Conservation (phyloP, 1,139 yeast genomes). For the Pneumocystis murina region DNA sequence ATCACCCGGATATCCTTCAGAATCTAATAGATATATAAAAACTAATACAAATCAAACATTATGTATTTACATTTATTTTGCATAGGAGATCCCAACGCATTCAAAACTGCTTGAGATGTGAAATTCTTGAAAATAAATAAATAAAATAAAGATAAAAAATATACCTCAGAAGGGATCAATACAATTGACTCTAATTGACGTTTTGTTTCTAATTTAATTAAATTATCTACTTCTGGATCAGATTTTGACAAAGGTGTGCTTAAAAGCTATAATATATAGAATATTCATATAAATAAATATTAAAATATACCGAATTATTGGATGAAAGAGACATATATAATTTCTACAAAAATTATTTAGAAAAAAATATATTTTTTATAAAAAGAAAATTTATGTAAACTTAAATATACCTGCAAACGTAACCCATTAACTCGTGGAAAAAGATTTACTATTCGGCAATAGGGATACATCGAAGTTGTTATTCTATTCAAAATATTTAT, state of each 20-base stretch:
- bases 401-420: no score
- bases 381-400: no score
- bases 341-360: no score
- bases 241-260: constrained; percentile 36
- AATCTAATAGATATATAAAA: constrained; percentile 28
- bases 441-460: no score
- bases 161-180: constrained; percentile 69
- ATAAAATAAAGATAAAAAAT: neutral
- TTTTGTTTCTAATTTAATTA: constrained; percentile 54
- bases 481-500: no score
- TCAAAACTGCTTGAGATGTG: constrained; percentile 92
- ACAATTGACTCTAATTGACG: constrained; percentile 93
- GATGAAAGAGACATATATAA: no score
- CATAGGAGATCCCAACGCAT: constrained; percentile 95
- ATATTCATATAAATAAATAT: no score
- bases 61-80: constrained; percentile 42
- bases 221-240: constrained; percentile 61
- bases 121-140: constrained; percentile 36
- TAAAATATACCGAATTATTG: no score
- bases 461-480: no score
- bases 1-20: constrained; percentile 86
- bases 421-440: no score
- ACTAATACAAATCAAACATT: neutral
- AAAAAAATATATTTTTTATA: no score
- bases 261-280: constrained; percentile 3